Evolutionary conservation across 73 alveolate species (phyloP), one percentile per base, ranked within the genome.

Genomic region (Symbiodinium natans): DNA sequence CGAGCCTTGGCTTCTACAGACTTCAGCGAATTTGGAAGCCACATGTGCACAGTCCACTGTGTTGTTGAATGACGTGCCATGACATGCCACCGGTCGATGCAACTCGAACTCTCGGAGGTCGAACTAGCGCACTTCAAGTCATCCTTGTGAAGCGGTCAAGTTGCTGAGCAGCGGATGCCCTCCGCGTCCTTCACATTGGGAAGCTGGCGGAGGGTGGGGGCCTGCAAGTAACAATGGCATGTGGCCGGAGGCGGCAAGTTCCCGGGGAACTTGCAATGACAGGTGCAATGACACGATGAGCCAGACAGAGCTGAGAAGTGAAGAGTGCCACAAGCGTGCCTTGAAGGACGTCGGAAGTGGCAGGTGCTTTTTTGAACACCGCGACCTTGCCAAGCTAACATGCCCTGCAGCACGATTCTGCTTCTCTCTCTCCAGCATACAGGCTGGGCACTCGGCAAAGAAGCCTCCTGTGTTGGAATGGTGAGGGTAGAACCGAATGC

Each of bases 401-500:
- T 23, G 8, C 9, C 9, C 15, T 63, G 13, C 40, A 63, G 19
- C 80, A 63, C 71, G 31, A 23, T 21, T 52, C 71, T 52, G 71
- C 31, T 15, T n/a, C n/a, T 46, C 21, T 6, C 80, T 2, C 80
- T 27, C 19, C 56, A 33, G 9, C 33, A 31, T 52, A 23, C 42
- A 52, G 17, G 42, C 52, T 33, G 63, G 42, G 94, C 48, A 29
- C 39, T 56, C 41, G n/a, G 74, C 95, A 29, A 88, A 88, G 73
- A 88, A 88, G 85, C 74, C 95, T 9, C 95, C 95, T 25, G 95
- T 88, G 86, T 88, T 40, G 95, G 86, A 59, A 23, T 40, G 73
- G 43, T 88, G 95, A 56, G 95, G 95, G 73, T 63, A 63, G 86
- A 88, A 88, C 17, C 95, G 95, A 9, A 86, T 86, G 73, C 95